phyloP scores from a whole-genome alignment of 495 filamentous ascomycete species.

The Bombardia bombarda region DNA sequence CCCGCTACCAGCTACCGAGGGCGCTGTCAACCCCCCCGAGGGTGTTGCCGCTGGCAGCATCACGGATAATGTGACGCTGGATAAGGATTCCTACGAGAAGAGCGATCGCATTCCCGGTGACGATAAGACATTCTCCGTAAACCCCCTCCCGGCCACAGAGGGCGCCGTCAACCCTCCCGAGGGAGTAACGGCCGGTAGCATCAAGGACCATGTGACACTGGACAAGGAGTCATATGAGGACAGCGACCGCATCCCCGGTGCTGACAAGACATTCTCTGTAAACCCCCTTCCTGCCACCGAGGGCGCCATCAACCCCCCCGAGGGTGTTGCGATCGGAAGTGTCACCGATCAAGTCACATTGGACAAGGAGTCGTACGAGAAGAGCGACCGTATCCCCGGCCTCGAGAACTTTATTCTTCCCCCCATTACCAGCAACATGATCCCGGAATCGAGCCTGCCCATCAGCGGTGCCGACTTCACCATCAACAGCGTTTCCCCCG shows the following conservation, averaged over 20 bases:
- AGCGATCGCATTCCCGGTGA: constrained; percentile 76
- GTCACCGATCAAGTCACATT: constrained; percentile 56
- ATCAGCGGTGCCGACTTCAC: constrained; percentile 49
- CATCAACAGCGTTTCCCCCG: constrained; percentile 61
- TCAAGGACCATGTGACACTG: constrained; percentile 55
- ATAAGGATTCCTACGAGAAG: too few relatives aligned
- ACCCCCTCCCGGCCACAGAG: constrained; percentile 68
- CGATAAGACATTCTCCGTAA: constrained; percentile 55
- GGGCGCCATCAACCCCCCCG: constrained; percentile 72
- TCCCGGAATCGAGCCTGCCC: constrained; percentile 81
- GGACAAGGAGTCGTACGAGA: constrained; percentile 79
- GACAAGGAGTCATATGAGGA: constrained; percentile 82
- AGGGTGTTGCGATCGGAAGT: constrained; percentile 44
- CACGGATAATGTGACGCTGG: too few relatives aligned
- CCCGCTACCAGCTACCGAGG: constrained; percentile 69
- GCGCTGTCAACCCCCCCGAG: constrained; percentile 74
- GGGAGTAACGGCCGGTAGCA: constrained; percentile 43
- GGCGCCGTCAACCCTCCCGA: constrained; percentile 75
- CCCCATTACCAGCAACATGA: constrained; percentile 54
- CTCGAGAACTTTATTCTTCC: constrained; percentile 52
- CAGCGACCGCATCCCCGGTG: constrained; percentile 43
- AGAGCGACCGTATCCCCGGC: constrained; percentile 52
- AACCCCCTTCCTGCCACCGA: constrained; percentile 72
- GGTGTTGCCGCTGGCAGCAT: too few relatives aligned
- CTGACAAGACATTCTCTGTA: constrained; percentile 50